These are phyloP conservation scores for Botrytis fabae DNA, from an alignment of 2,329 filamentous ascomycete genomes.

Conservation along the genomic window DNA sequence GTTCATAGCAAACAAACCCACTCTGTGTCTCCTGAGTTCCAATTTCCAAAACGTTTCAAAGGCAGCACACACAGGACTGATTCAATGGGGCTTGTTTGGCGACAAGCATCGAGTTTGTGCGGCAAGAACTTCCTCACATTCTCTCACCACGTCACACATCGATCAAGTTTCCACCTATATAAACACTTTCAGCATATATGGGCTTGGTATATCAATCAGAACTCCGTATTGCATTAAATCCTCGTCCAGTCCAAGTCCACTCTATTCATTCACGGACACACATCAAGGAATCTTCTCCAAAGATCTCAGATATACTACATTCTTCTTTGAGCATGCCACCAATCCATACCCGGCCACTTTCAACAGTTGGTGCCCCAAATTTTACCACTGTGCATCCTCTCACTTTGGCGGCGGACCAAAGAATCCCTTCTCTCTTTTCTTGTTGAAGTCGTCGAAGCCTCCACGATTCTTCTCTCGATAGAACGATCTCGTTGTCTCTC, in stretches of 20 bases:
- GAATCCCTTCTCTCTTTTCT: slow-evolving; percentile 61
- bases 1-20: not conserved
- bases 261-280: slow-evolving; percentile 57
- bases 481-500: slow-evolving; percentile 42
- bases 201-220: not conserved
- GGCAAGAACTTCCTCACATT: not conserved
- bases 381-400: slow-evolving; percentile 88
- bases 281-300: slow-evolving; percentile 79
- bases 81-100: not conserved
- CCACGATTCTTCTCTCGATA: slow-evolving; percentile 53
- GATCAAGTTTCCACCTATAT: not conserved
- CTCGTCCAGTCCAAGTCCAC: not conserved
- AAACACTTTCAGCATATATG: not conserved
- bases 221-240: not conserved
- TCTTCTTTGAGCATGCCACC: slow-evolving; percentile 72
- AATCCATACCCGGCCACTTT: slow-evolving; percentile 80
- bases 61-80: not conserved
- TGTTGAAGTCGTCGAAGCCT: slow-evolving; percentile 54
- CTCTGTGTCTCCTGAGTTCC: not conserved
- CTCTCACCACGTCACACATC: not conserved
- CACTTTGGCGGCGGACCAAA: slow-evolving; percentile 82
- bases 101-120: not conserved
- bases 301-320: slow-evolving; percentile 67
- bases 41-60: not conserved
- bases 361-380: slow-evolving; percentile 79